These are phyloP conservation scores for Selenicereus undatus DNA, from an alignment of 148 eudicot genomes.

Conservation along the genomic window DNA sequence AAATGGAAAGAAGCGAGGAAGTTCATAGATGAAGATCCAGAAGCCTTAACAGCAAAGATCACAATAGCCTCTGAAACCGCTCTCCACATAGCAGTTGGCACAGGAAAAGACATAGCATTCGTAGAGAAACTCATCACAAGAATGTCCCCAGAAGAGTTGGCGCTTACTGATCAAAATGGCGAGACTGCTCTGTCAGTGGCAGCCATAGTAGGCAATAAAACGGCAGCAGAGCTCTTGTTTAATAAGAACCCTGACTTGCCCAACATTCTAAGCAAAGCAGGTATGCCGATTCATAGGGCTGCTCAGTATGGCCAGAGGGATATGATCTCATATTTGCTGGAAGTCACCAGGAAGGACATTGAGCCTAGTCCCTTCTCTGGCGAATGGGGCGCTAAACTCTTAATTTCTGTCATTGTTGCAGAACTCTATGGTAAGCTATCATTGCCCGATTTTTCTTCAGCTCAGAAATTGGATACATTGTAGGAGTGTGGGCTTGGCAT, in stretches of 20 bases:
- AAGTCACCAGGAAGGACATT: constrained; percentile 11
- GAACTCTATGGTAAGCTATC: constrained; percentile 24
- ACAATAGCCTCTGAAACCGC: constrained; percentile 29
- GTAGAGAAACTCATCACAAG: constrained; percentile 17
- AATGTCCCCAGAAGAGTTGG: constrained; percentile 22
- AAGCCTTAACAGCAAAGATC: constrained; percentile 25
- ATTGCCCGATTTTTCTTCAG: neutral
- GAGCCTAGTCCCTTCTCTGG: constrained; percentile 25
- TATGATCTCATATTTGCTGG: constrained; percentile 14
- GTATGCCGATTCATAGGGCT: constrained; percentile 26
- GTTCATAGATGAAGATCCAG: constrained; percentile 25
- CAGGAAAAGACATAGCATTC: constrained; percentile 12
- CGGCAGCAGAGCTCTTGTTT: constrained; percentile 22
- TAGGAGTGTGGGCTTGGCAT: too few relatives aligned
- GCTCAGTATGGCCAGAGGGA: constrained; percentile 25
- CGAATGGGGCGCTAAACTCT: constrained; percentile 19
- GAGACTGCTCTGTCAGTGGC: constrained; percentile 28
- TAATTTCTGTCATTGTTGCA: constrained; percentile 16
- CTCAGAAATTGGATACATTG: too few relatives aligned
- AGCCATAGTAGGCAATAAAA: constrained; percentile 26
- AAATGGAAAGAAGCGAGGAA: constrained; percentile 26
- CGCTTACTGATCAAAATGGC: constrained; percentile 26
- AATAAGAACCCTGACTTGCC: constrained; percentile 29
- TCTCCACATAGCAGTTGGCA: constrained; percentile 31
- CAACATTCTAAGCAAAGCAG: constrained; percentile 22